Evolutionary conservation across 129 eudicot genomes (phyloP), one percentile per base, ranked within the genome.

Genomic region (Glebionis coronaria): DNA sequence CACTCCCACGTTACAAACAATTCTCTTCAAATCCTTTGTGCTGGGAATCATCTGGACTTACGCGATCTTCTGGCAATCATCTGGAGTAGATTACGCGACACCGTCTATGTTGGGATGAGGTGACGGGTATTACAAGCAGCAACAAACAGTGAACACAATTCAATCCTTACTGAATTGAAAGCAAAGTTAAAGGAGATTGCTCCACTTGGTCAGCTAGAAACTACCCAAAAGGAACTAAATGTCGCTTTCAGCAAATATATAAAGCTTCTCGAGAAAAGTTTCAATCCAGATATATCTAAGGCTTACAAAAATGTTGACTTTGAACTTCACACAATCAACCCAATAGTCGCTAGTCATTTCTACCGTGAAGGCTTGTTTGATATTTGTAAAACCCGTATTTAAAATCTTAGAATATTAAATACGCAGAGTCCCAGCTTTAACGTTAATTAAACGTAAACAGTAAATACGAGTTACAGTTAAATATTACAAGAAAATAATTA

Each of bases 341-440:
- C 82, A 55, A 89, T 93, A 63, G 79, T 88, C 10, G 90, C 90
- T 21, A 73, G 76, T 58, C 98, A 88, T 70, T 79, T 93, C n/a
- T 93, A 86, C 58, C 80, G 98, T 40, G 87, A 86, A 62, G 95
- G 97, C 61, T 78, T 84, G 53, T 93, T 89, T 52, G 88, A 88
- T 44, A n/a, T n/a, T n/a, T n/a, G n/a, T n/a, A n/a, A n/a, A n/a
- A n/a, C n/a, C n/a, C n/a, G n/a, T n/a, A n/a, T n/a, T n/a, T n/a
- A n/a, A n/a, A n/a, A n/a, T n/a, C n/a, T n/a, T n/a, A n/a, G n/a
- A n/a, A n/a, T n/a, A n/a, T n/a, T n/a, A n/a, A n/a, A n/a, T n/a
- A n/a, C n/a, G n/a, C n/a, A n/a, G n/a, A n/a, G n/a, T n/a, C n/a
- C n/a, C n/a, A n/a, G n/a, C n/a, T n/a, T n/a, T n/a, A n/a, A n/a